Evolutionary conservation across 768 basidiomycete genomes (phyloP), one percentile per base, ranked within the genome.

Genomic region (Clavaria fumosa): DNA sequence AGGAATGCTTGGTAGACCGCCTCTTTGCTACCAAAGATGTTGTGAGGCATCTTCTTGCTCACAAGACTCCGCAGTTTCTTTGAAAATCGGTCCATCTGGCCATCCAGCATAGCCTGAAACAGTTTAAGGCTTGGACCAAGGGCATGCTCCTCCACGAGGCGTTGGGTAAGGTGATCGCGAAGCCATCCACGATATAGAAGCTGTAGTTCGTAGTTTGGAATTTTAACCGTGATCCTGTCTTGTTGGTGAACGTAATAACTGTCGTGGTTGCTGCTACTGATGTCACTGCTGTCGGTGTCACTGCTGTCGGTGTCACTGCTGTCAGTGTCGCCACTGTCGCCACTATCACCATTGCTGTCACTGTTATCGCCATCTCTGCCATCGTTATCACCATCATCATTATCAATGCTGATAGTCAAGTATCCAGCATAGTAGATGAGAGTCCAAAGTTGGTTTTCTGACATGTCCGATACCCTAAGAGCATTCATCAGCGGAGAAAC

Each of bases 341-440:
- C n/a, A n/a, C n/a, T n/a, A n/a, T n/a, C n/a, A n/a, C n/a, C n/a
- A n/a, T n/a, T n/a, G n/a, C n/a, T n/a, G n/a, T n/a, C n/a, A n/a
- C n/a, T n/a, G n/a, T n/a, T n/a, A n/a, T n/a, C n/a, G n/a, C n/a
- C n/a, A n/a, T n/a, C n/a, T n/a, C n/a, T 34, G 22, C 17, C 17
- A 34, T 18, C 22, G 33, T 11, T 20, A 12, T 11, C 22, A 34
- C 5, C 12, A 34, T 34, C 11, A 34, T 20, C 33, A 12, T 34
- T 12, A 34, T 11, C 12, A 18, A 11, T 20, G 22, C 12, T 14
- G 17, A 15, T 34, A 34, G 35, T 37, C 35, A 37, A 19, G 26
- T 37, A 37, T 37, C 35, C 35, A 15, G 35, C 35, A 37, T 37
- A 37, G n/a, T 12, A 37, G 22, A 37, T 21, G 12, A 37, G 21